Evolutionary conservation across 2,329 filamentous ascomycete species (phyloP), one percentile per base, ranked within the genome.

Genomic region (Rhinocladiella mackenziei): DNA sequence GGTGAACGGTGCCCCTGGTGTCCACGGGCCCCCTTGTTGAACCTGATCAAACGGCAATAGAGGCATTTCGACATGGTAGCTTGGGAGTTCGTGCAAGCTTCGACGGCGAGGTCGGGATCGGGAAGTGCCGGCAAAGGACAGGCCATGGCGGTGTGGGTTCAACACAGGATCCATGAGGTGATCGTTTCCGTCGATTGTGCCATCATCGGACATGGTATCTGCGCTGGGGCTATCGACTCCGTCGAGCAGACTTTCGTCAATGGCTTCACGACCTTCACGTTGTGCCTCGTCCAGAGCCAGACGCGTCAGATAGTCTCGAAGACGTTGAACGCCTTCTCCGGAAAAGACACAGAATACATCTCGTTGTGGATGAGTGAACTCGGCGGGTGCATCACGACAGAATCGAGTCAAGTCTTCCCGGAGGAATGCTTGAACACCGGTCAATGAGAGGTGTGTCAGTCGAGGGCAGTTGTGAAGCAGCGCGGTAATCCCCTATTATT

Each of bases 271-370:
- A 23, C 45, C 38, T 42, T 56, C 51, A 23, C 54, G 44, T 36
- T 57, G 52, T 7, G 48, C 49, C 20, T 57, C 50, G 8, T 57
- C 55, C 37, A 51, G 32, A 13, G 54, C 55, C 13, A 57, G 39
- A 17, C 55, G 55, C 33, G 89, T 94, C 28, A 98, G 74, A 60
- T 89, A 86, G 19, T 83, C 76, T 30, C 91, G 83, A 18, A 98
- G 78, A 29, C 79, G 78, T 30, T 73, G 72, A 2, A 98, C 91
- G 43, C 89, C 89, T 18, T 79, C 76, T 4, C 92, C 91, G 1
- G 89, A 96, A 65, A 98, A 98, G 41, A 98, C 92, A 61, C 92
- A 98, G 63, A 98, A 98, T 5, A 97, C 88, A 39, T 91, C 84
- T 51, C 92, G 81, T 64, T 98, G 92, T 61, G 96, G 89, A 34